These are phyloP conservation scores for Knufia fluminis DNA, from an alignment of 2,329 filamentous ascomycete genomes.

Conservation along the genomic window DNA sequence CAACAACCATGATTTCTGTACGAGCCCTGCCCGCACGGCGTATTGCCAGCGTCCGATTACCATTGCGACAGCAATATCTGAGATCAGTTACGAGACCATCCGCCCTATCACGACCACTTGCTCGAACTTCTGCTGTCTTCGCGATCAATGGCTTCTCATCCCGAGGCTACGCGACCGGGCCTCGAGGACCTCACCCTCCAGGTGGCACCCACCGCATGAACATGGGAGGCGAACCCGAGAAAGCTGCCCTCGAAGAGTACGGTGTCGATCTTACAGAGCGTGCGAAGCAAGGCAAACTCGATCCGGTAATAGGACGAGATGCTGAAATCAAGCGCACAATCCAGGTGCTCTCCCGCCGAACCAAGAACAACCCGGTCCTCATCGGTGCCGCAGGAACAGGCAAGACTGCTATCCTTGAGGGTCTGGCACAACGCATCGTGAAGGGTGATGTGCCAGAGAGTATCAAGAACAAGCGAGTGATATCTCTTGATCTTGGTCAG, in stretches of 20 bases:
- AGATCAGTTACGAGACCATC: conserved; percentile 2
- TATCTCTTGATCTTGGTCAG: conserved; percentile 78
- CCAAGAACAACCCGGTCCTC: conserved; percentile 96
- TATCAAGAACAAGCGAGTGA: conserved; percentile 86
- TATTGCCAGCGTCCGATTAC: conserved; percentile 7
- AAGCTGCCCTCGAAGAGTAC: conserved; percentile 81
- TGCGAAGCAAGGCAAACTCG: conserved; percentile 80
- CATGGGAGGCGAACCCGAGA: conserved; percentile 64
- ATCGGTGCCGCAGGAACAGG: conserved; percentile 97
- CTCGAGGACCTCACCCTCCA: conserved; percentile 62
- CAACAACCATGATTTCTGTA: conserved; percentile 16
- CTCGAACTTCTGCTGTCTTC: conserved; percentile 6
- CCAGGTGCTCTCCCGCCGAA: conserved; percentile 81
- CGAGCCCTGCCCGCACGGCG: conserved; percentile 19
- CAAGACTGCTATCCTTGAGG: conserved; percentile 96
- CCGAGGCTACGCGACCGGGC: conserved; percentile 47
- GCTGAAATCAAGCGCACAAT: conserved; percentile 88
- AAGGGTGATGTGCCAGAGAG: conserved; percentile 90
- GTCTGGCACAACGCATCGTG: conserved; percentile 85
- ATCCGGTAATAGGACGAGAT: conserved; percentile 91
- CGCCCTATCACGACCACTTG: conserved; percentile 5
- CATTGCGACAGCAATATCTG: conserved; percentile 10
- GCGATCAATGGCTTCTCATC: conserved; percentile 11
- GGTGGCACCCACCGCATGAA: conserved; percentile 94
- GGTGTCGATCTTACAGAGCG: conserved; percentile 81